phyloP scores from a whole-genome alignment of 1,139 yeast genomes.

The Yamadazyma blattariae region DNA sequence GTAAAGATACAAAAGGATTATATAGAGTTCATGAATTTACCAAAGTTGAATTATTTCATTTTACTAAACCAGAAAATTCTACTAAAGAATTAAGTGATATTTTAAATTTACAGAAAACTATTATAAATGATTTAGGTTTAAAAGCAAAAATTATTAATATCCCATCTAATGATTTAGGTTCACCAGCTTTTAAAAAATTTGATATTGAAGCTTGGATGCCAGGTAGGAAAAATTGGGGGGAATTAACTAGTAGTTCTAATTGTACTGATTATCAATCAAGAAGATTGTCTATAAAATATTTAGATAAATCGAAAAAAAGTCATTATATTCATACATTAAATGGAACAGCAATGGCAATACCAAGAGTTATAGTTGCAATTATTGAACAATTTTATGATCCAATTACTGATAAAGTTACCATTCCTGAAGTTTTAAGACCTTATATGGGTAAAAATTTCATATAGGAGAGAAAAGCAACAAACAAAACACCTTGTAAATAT shows the following conservation, averaged over 20 bases:
- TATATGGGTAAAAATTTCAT: conserved; percentile 61
- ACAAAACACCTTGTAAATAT: too few species aligned
- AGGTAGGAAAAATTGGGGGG: conserved; percentile 92
- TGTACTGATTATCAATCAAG: conserved; percentile 92
- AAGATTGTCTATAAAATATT: conserved; percentile 67
- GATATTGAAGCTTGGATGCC: conserved; percentile 99
- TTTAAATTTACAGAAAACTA: conserved; percentile 59
- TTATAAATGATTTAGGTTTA: conserved; percentile 68
- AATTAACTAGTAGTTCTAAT: conserved; percentile 84
- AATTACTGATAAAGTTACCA: conserved; percentile 45
- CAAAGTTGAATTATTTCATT: conserved; percentile 90
- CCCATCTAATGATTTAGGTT: conserved; percentile 90
- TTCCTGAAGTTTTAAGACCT: conserved; percentile 68
- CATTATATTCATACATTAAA: conserved; percentile 78
- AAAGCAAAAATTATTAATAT: conserved; percentile 80
- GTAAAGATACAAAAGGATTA: conserved; percentile 86
- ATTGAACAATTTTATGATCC: conserved; percentile 81
- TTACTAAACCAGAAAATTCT: conserved; percentile 53
- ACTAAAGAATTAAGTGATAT: conserved; percentile 56
- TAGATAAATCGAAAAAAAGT: conserved; percentile 31
- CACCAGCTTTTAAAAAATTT: conserved; percentile 88
- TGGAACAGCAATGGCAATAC: conserved; percentile 96
- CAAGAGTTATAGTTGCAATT: conserved; percentile 84
- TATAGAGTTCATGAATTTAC: conserved; percentile 97
- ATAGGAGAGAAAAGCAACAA: too few species aligned